Evolutionary conservation across 768 basidiomycete species (phyloP).

Genomic region (Termitomyces sp.): DNA sequence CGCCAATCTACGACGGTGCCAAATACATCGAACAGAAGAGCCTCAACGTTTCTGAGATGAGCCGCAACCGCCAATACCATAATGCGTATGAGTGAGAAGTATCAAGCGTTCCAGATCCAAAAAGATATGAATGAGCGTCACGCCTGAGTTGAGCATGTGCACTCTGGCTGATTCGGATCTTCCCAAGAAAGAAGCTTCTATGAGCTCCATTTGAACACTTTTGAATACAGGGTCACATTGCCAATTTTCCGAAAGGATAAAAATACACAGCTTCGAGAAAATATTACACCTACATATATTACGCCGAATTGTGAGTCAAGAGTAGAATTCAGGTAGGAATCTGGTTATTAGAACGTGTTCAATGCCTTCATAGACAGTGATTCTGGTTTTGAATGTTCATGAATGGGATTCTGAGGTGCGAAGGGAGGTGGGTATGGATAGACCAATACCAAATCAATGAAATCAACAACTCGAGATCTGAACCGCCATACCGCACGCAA

Average conservation of each 20-base stretch:
- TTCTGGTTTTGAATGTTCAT: not conserved
- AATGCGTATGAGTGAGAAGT: not conserved
- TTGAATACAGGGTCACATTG: not conserved
- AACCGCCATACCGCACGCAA: slow-evolving; percentile 21
- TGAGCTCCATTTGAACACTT: not conserved
- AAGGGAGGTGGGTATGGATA: not conserved
- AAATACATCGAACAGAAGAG: slow-evolving; percentile 46
- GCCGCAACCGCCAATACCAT: not conserved
- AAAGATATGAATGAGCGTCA: not conserved
- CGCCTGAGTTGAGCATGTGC: not conserved
- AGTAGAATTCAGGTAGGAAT: too few species aligned
- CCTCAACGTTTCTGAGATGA: slow-evolving; percentile 31
- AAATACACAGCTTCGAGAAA: not conserved
- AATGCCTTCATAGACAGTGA: not conserved
- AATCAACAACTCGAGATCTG: slow-evolving; percentile 10
- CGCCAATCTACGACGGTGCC: slow-evolving; percentile 52
- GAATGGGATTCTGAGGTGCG: not conserved
- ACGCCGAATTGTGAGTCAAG: not conserved
- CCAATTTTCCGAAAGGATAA: not conserved
- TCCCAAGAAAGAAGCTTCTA: not conserved
- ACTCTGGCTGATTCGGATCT: not conserved
- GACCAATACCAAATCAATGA: not conserved
- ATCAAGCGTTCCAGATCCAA: not conserved
- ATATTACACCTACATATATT: not conserved
- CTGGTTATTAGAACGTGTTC: not conserved